Base-by-base conservation (phyloP, 805 yeast genomes). In the Starmerella stellata region DNA sequence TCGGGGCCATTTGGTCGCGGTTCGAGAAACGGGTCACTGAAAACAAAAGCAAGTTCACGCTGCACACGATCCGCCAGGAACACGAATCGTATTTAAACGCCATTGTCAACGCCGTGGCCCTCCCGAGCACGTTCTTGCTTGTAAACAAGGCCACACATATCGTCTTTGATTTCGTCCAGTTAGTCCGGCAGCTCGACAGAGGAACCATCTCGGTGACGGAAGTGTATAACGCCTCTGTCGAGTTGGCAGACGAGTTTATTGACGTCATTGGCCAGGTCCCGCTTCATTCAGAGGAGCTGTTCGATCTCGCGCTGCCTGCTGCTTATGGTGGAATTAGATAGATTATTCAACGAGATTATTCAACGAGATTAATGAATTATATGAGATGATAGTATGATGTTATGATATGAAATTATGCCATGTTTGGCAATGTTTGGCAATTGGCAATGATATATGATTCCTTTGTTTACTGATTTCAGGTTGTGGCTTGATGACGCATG, bases 1-100 rank as follows among this genome's bases (percentile, higher is more conserved):
- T 62, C 20, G 64, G 56, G 36, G 47, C 54, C 30, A 52, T 58
- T n/a, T 62, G 66, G 45, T 16, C 21, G 16, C 5, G 11, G 16
- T 27, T 42, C n/a, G 11, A 18, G 29, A 11, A 13, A 13, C 7
- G 21, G 21, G 4, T 42, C 9, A 17, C 33, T 5, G 21, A 5
- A 14, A 21, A 14, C 19, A 5, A n/a, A 16, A 4, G 24, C 13
- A n/a, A 16, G 18, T 31, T 41, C 24, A 56, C 62, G 2, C 52
- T 61, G 17, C 62, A 59, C 43, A 55, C 55, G 30, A 49, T 59
- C 33, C 53, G 53, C 19, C 45, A 40, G 7, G 54, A 55, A 4
- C 66, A 62, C 40, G 37, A 41, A n/a, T 40, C 42, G 21, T 62
- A 53, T 36, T 46, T 62, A 4, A 39, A 38, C 20, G 46, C 42